Evolutionary conservation across 169 alveolate genomes (phyloP).

Genomic region (Neospora caninum): DNA sequence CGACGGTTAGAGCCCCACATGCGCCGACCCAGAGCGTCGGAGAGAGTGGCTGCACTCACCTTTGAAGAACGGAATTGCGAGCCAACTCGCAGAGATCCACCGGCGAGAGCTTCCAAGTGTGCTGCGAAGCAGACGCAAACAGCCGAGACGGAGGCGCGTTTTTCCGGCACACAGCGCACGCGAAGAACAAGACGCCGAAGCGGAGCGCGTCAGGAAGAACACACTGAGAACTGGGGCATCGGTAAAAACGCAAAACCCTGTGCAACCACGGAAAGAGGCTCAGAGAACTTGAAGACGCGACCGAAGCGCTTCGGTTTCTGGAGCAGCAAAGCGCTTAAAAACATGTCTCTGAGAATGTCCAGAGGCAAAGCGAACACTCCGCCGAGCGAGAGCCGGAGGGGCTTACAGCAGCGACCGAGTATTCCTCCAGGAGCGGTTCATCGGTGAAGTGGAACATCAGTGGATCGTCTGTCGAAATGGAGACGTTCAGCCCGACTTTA

Average conservation of each 20-base stretch:
- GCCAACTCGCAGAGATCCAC: slow-evolving; percentile 93
- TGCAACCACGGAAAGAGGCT: not conserved
- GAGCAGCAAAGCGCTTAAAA: no score
- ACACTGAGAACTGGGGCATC: no score
- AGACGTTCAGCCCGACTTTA: slow-evolving; percentile 90
- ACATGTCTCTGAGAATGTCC: no score
- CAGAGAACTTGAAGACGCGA: not conserved
- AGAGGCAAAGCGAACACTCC: no score
- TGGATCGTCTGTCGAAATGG: slow-evolving; percentile 95
- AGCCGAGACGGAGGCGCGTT: no score
- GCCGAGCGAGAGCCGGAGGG: not conserved
- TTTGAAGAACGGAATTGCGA: slow-evolving; percentile 89
- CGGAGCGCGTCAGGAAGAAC: no score
- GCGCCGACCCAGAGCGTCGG: no score
- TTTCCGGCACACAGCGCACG: no score
- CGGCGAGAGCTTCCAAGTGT: slow-evolving; percentile 85
- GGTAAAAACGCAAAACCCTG: not conserved
- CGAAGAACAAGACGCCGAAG: no score
- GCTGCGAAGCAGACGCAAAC: slow-evolving; percentile 61
- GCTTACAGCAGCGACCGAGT: slow-evolving; percentile 85
- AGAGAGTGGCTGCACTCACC: no score
- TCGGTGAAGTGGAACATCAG: slow-evolving; percentile 91
- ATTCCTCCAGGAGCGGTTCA: slow-evolving; percentile 94
- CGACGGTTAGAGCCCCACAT: no score
- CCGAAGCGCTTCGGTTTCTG: no score